Evolutionary conservation across 352 stramenopile species (phyloP).

Genomic region (Detonula confervacea): DNA sequence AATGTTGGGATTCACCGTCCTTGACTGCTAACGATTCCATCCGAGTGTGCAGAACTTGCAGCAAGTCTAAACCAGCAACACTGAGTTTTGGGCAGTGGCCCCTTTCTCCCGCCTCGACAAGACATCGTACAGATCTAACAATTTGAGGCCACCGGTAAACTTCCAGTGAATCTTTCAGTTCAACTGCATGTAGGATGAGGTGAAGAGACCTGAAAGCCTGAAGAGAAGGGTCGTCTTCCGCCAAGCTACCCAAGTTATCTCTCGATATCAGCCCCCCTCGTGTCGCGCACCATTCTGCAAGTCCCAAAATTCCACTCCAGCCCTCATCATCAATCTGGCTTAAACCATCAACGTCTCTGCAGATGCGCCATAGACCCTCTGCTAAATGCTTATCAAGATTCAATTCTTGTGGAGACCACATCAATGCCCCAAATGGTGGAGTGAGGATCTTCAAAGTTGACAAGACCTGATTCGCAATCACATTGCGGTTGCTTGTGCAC

Average conservation of each 20-base stretch:
- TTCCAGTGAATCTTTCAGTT: conserved; percentile 67
- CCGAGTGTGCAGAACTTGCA: conserved; percentile 65
- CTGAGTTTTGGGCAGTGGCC: conserved; percentile 52
- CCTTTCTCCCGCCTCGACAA: conserved; percentile 47
- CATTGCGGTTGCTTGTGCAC: conserved; percentile 57
- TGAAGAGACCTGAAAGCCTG: conserved; percentile 82
- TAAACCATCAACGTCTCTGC: conserved; percentile 66
- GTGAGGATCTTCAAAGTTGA: conserved; percentile 48
- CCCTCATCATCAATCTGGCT: conserved; percentile 53
- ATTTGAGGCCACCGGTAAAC: conserved; percentile 21
- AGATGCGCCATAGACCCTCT: conserved; percentile 81
- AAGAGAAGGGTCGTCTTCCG: conserved; percentile 74
- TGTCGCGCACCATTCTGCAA: conserved; percentile 73
- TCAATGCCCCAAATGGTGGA: conserved; percentile 36
- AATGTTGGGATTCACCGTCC: conserved; percentile 41
- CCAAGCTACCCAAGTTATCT: conserved; percentile 44
- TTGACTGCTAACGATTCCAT: conserved; percentile 46
- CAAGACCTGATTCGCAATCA: conserved; percentile 62
- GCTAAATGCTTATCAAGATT: conserved; percentile 73
- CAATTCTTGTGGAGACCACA: conserved; percentile 51
- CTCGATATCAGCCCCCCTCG: conserved; percentile 45
- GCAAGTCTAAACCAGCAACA: conserved; percentile 58
- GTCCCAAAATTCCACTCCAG: conserved; percentile 70
- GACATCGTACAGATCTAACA: conserved; percentile 44
- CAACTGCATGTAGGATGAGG: conserved; percentile 73